Conservation (phyloP, 371 early-diverging fungal genomes). For the Rhizopus sp. region DNA sequence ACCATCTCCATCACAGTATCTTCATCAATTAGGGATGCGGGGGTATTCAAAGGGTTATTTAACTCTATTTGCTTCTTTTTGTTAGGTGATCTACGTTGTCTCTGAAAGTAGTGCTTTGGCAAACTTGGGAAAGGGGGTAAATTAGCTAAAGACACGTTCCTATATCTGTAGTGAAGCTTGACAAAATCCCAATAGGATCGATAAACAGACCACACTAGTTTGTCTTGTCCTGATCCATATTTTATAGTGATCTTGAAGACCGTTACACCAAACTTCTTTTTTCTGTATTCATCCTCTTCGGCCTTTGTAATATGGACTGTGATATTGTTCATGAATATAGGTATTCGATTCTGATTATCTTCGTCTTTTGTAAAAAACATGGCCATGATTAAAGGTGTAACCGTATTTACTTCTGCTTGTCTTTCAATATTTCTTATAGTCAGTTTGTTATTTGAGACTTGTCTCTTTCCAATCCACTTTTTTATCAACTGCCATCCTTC, state of each 20-base stretch:
- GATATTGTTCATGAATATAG: slow-evolving; percentile 30
- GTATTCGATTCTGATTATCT: slow-evolving; percentile 25
- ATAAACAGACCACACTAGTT: slow-evolving; percentile 49
- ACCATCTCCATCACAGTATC: slow-evolving; percentile 16
- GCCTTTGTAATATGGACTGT: slow-evolving; percentile 20
- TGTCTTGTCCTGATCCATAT: slow-evolving; percentile 23
- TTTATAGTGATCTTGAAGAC: slow-evolving; percentile 20
- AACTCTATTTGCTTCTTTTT: not conserved
- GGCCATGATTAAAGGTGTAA: slow-evolving; percentile 26
- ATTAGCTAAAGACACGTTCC: slow-evolving; percentile 22
- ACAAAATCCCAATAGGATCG: slow-evolving; percentile 61
- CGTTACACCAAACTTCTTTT: slow-evolving; percentile 10
- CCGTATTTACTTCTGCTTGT: slow-evolving; percentile 26
- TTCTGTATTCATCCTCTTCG: not conserved
- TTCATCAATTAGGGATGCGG: slow-evolving; percentile 15
- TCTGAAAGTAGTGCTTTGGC: slow-evolving; percentile 18
- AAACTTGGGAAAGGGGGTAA: slow-evolving; percentile 55
- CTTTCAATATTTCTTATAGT: slow-evolving; percentile 13
- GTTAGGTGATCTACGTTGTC: not conserved
- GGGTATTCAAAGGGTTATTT: not conserved
- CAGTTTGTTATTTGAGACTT: not conserved
- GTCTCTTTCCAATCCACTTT: slow-evolving; percentile 17
- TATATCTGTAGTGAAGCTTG: slow-evolving; percentile 54
- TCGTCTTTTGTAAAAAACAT: slow-evolving; percentile 31
- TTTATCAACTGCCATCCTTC: slow-evolving; percentile 23